Evolutionary conservation across 164 flowering plant species (phyloP), one percentile per base, ranked within the genome.

Genomic region (Stephania japonica): DNA sequence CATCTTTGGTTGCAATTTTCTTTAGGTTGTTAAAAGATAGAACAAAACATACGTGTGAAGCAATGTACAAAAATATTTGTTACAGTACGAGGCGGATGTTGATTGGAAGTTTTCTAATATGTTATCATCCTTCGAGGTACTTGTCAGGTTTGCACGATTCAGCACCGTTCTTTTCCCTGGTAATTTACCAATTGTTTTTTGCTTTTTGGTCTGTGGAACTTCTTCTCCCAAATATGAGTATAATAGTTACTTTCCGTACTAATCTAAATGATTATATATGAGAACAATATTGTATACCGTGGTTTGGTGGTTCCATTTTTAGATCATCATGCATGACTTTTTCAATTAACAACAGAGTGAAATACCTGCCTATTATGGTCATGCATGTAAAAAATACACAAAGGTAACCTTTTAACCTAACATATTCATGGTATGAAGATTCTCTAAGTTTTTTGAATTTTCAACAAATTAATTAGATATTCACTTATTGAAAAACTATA

Each of bases 101-200:
- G 75, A 77, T 93, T 63, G 77, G 89, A 1, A 81, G 85, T 80
- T 74, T 83, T 65, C 62, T 83, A 67, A 42, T 84, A 1, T 78
- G 80, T 70, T 85, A 53, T 80, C 70, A 81, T 79, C 88, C 92
- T 82, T 82, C 97, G 82, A 91, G 97, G 93, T 90, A 91, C 85
- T 88, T 83, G 69, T 78, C 94, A 90, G 97, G 97, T 93, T 86
- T 75, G 93, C 81, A 78, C 84, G 59, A 62, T 79, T 81, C 70
- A 47, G 61, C 73, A 68, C 73, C 27, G 11, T 49, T 76, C 16
- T 47, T 59, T 53, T 67, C 41, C 65, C 72, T 13, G 13, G 7
- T 63, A 42, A 16, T 18, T 13, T 42, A 43, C 4, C n/a, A 8
- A 24, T 25, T 63, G 19, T 44, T 43, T 43, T 41, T 12, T 11